Base-by-base conservation (phyloP, 345 rosid species). In the Durio zibethinus region DNA sequence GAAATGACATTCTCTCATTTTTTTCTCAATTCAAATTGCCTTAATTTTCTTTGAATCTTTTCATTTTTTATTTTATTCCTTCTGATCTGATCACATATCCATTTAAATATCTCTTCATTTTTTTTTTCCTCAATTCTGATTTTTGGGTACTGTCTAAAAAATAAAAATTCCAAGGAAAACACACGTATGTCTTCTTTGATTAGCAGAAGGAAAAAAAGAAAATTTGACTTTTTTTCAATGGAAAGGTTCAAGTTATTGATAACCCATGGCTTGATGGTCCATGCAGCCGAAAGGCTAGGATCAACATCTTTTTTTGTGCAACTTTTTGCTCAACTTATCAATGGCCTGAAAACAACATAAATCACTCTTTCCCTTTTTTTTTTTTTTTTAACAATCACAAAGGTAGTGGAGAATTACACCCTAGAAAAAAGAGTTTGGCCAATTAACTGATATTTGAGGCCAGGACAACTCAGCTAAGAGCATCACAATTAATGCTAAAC, bases 251-350 rank as follows among this genome's bases (percentile, higher is more conserved):
- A 23, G 31, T 48, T 74, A 62, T 3, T 36, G n/a, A 27, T 62
- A 74, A 42, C 57, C 57, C 20, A 52, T n/a, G 25, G 59, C 48
- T 43, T 43, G 48, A 53, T 21, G 60, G 60, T 54, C 60, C 27
- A 20, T 54, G 27, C 60, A 45, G 60, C 27, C 60, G 60, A 54
- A 54, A 54, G 60, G 60, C 27, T 53, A 75, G 83, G 80, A 84
- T 82, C 85, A 82, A 72, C 77, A 33, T 75, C 74, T 65, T 72
- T 72, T 75, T 72, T 33, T 67, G 79, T 72, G 80, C 56, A 64
- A 50, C 77, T 74, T 79, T 77, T 64, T 77, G 76, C 73, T 35
- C 2, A 56, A 52, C 60, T 77, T 75, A 77, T 67, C 42, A 40
- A 59, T 76, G 29, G 64, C 52, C 23, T 69, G 79, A 81, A 53